A percentile compares a stretch with the other conserved stretches of the same genome.
Conservation (phyloP, 495 filamentous ascomycete species). For the Penicillium robsamsonii region DNA sequence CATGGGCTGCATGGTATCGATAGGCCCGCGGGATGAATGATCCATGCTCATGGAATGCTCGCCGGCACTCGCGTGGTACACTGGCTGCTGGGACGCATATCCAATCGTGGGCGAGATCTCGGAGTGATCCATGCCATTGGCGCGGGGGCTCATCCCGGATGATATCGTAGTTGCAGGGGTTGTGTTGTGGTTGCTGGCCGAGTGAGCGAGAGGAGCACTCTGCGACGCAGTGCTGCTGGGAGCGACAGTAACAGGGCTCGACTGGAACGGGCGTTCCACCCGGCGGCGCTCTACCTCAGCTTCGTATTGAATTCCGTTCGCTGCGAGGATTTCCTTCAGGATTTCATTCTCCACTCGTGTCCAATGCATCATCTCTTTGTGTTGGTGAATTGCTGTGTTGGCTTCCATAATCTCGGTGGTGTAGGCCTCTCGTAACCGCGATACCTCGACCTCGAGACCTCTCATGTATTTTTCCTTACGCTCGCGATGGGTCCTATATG, state of each 20-base stretch:
- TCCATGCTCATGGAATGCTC: constrained; percentile 37
- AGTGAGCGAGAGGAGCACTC: constrained; percentile 24
- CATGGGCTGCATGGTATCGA: constrained; percentile 32
- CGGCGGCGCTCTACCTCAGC: constrained; percentile 41
- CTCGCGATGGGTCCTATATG: constrained; percentile 81
- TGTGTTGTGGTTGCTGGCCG: constrained; percentile 29
- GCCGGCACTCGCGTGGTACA: constrained; percentile 24
- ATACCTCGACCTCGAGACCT: constrained; percentile 84
- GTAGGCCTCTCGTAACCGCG: constrained; percentile 59
- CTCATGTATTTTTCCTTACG: constrained; percentile 96
- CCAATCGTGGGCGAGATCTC: constrained; percentile 35
- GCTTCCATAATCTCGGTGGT: constrained; percentile 40
- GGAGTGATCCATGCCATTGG: constrained; percentile 35
- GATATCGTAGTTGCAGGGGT: constrained; percentile 43
- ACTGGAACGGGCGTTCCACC: constrained; percentile 34
- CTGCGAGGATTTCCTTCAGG: constrained; percentile 69
- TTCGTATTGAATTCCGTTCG: constrained; percentile 65
- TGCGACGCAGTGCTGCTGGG: constrained; percentile 41
- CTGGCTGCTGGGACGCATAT: constrained; percentile 34
- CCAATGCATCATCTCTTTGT: constrained; percentile 41
- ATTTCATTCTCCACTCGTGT: constrained; percentile 64
- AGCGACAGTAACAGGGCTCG: constrained; percentile 28
- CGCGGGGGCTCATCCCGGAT: constrained; percentile 35
- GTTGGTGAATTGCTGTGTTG: constrained; percentile 39
- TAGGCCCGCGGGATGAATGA: constrained; percentile 24